Conservation (phyloP, 305 asterid species). For the Fraxinus angustifolia region DNA sequence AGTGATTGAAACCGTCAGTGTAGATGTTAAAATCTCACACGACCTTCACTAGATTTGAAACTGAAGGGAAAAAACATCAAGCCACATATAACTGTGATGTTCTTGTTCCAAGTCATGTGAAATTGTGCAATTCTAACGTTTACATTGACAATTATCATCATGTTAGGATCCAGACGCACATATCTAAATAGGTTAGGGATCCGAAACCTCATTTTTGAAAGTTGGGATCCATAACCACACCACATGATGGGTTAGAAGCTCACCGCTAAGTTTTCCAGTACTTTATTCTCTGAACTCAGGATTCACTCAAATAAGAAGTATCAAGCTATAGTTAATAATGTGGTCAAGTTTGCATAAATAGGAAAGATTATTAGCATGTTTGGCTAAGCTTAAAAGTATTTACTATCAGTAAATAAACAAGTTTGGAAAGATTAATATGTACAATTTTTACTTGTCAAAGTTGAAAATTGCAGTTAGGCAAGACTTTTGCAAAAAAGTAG, state of each 20-base stretch:
- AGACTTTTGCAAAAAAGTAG: not conserved
- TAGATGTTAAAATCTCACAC: not conserved
- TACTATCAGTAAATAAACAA: not conserved
- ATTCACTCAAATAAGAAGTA: not conserved
- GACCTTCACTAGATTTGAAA: not conserved
- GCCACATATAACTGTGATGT: not conserved
- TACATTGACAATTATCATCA: not conserved
- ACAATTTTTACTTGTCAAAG: not conserved
- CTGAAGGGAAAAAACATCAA: not conserved
- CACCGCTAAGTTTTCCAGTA: not conserved
- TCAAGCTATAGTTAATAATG: not conserved
- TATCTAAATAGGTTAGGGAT: not conserved
- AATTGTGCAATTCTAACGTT: not conserved
- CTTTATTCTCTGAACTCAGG: not conserved
- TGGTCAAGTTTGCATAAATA: not conserved
- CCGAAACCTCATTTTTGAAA: not conserved
- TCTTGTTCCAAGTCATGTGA: not conserved
- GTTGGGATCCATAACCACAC: not conserved
- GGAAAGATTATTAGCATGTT: not conserved
- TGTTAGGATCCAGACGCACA: not conserved
- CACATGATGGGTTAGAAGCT: not conserved
- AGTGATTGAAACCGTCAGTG: not conserved
- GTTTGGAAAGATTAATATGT: not conserved
- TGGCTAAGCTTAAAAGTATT: not conserved
- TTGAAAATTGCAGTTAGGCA: not conserved